Conservation (phyloP, 2,329 filamentous ascomycete genomes). For the Clonostachys byssicola region DNA sequence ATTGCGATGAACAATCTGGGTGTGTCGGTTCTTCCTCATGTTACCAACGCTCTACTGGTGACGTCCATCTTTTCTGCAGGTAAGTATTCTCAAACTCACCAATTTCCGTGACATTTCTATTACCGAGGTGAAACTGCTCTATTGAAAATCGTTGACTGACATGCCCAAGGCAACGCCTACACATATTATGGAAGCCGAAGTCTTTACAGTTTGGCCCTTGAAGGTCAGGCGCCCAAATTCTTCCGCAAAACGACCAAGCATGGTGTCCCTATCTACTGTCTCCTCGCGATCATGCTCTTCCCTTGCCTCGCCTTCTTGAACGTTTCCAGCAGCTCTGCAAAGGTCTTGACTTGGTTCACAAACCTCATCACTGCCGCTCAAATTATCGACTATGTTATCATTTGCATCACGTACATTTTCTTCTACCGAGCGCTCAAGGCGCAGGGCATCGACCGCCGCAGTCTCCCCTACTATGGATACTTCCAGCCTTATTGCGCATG, state of each 20-base stretch:
- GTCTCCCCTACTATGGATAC: slow-evolving; percentile 52
- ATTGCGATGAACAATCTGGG: slow-evolving; percentile 51
- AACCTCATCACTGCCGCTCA: slow-evolving; percentile 53
- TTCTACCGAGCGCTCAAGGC: slow-evolving; percentile 48
- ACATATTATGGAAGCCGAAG: slow-evolving; percentile 46
- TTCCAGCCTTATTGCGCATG: slow-evolving; percentile 56
- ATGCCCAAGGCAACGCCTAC: slow-evolving; percentile 31
- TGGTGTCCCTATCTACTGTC: slow-evolving; percentile 58
- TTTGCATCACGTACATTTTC: slow-evolving; percentile 38
- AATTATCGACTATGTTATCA: slow-evolving; percentile 59
- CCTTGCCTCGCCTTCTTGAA: slow-evolving; percentile 49
- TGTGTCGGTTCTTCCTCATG: slow-evolving; percentile 47
- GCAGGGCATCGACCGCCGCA: slow-evolving; percentile 45
- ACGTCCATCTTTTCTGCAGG: slow-evolving; percentile 40
- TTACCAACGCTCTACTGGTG: slow-evolving; percentile 50
- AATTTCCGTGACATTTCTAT: too few species aligned
- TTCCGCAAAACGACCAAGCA: slow-evolving; percentile 54
- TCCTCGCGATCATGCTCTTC: slow-evolving; percentile 47
- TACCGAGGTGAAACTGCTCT: too few species aligned
- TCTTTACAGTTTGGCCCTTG: slow-evolving; percentile 44
- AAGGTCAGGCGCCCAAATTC: slow-evolving; percentile 44
- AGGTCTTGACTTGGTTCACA: slow-evolving; percentile 49
- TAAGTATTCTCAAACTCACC: too few species aligned
- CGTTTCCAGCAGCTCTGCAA: slow-evolving; percentile 39
- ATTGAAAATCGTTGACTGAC: too few species aligned